Evolutionary conservation across 805 yeast genomes (phyloP).

Genomic region (Cyberlindnera nakhonratchasimensis): DNA sequence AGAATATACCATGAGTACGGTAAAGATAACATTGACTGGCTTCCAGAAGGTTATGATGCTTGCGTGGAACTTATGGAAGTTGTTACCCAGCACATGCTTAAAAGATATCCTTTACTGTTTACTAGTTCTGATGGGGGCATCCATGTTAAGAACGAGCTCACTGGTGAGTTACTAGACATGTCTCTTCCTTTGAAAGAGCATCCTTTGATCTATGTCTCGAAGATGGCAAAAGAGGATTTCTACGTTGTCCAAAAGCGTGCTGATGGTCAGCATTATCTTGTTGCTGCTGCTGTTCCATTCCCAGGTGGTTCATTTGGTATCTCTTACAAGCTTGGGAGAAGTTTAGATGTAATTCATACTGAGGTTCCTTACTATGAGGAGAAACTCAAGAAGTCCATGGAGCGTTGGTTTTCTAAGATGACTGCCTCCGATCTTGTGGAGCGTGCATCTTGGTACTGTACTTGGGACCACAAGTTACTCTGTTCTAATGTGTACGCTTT

Average conservation of each 20-base stretch:
- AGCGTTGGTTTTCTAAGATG: constrained; percentile 65
- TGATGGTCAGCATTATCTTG: constrained; percentile 57
- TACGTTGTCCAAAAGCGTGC: constrained; percentile 56
- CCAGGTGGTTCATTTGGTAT: constrained; percentile 77
- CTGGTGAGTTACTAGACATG: constrained; percentile 61
- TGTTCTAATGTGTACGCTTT: constrained; percentile 54
- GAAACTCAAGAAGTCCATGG: constrained; percentile 67
- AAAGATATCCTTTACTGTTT: constrained; percentile 62
- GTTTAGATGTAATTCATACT: constrained; percentile 59
- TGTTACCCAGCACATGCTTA: constrained; percentile 56
- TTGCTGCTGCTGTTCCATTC: constrained; percentile 75
- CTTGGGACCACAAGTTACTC: constrained; percentile 67
- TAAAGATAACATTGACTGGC: constrained; percentile 58
- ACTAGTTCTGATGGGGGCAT: constrained; percentile 46
- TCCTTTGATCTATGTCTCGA: constrained; percentile 59
- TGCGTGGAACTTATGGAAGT: constrained; percentile 60
- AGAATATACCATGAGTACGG: constrained; percentile 58
- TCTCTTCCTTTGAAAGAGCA: constrained; percentile 56
- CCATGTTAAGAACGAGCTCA: constrained; percentile 55
- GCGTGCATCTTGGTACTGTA: constrained; percentile 70
- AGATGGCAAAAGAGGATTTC: constrained; percentile 75
- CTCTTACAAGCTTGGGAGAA: constrained; percentile 54
- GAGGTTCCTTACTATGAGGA: constrained; percentile 69
- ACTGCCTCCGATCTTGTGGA: constrained; percentile 61
- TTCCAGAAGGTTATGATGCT: constrained; percentile 62